Evolutionary conservation across 2,329 filamentous ascomycete genomes (phyloP).

Genomic region (Calonectria crousiana): DNA sequence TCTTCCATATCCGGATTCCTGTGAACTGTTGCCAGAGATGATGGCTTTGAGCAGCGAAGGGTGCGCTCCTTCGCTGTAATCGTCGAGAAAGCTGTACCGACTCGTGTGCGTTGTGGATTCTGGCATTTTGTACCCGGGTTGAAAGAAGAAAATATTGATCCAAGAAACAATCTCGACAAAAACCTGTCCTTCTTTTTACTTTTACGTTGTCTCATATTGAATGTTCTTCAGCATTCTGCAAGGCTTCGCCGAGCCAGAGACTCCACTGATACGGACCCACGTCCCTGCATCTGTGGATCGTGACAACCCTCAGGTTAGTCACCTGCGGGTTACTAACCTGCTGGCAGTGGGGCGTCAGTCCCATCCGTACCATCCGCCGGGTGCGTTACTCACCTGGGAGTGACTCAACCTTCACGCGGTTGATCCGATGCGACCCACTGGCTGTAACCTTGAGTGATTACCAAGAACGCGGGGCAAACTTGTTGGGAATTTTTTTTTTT

Average conservation of each 20-base stretch:
- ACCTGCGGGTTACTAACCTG: constrained; percentile 38
- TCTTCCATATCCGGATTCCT: constrained; percentile 61
- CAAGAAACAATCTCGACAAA: too few relatives aligned
- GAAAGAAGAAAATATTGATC: not conserved
- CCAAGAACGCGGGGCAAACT: not conserved
- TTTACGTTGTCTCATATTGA: not conserved
- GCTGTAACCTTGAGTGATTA: not conserved
- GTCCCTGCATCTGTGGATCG: constrained; percentile 19
- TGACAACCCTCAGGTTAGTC: constrained; percentile 35
- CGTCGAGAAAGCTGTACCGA: constrained; percentile 62
- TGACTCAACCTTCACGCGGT: constrained; percentile 15
- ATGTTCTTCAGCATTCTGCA: not conserved
- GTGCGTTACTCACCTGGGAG: constrained; percentile 15
- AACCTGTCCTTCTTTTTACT: not conserved
- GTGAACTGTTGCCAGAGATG: constrained; percentile 56
- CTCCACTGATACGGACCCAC: not conserved
- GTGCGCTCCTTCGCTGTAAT: constrained; percentile 65
- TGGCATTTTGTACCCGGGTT: constrained; percentile 27
- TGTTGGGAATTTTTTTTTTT: not conserved
- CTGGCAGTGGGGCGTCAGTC: not conserved
- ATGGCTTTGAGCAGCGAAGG: constrained; percentile 62
- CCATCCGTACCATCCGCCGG: not conserved
- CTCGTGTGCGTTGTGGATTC: constrained; percentile 32
- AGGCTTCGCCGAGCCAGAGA: not conserved
- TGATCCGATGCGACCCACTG: constrained; percentile 2